Evolutionary conservation across 2,329 filamentous ascomycete species (phyloP), one percentile per base, ranked within the genome.

Genomic region (Alternaria ethzedia): DNA sequence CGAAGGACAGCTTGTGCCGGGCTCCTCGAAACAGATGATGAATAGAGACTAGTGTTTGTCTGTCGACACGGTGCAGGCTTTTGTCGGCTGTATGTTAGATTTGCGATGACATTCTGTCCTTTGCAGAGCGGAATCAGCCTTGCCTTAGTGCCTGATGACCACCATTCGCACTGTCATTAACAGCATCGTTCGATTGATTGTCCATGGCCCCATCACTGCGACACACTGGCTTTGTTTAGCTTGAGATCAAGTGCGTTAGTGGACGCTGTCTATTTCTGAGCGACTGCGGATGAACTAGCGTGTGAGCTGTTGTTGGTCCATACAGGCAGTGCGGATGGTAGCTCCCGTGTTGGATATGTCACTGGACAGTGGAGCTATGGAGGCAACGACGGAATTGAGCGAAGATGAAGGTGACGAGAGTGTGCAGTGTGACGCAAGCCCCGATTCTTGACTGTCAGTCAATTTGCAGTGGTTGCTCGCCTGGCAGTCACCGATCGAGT

Each of bases 51-150:
- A 41, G 36, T 41, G 36, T 17, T 17, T 41, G 36, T 41, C 36
- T 41, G 36, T 41, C 28, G 17, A 51, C 17, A 8, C 28, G 30
- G 8, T 30, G 8, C 21, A 41, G 7, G 17, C 17, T 32, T 51
- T 13, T 2, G 17, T 49, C 11, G n/a, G 17, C 9, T 13, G 36
- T 41, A 41, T 17, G 36, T 44, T 15, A n/a, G 28, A 26, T 30
- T 54, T 46, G 36, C 28, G 17, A 50, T 58, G 23, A 25, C 25
- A 51, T 32, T 21, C 36, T 13, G 41, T 28, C 21, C 36, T 21
- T 32, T 54, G 41, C n/a, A 41, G 23, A 28, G 41, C 26, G 21
- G 23, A 62, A 44, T 62, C 54, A 41, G 54, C 59, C 54, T 59
- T 51, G 49, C 54, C 55, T 30, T 47, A 54, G 54, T 49, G 21